These are phyloP conservation scores for Eucalyptus curtisii DNA, from an alignment of 345 rosid genomes.

Conservation along the genomic window DNA sequence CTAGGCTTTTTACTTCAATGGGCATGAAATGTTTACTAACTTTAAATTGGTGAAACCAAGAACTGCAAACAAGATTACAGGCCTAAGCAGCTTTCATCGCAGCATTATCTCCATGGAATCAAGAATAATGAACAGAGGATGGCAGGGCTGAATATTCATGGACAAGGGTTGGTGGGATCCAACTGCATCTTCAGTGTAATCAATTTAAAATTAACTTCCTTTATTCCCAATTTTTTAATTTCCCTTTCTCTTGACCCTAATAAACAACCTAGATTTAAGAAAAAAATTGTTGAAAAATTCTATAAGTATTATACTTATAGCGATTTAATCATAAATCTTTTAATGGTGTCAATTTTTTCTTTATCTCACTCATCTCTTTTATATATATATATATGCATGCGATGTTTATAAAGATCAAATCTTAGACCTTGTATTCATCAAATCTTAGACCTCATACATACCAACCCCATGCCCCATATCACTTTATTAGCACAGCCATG, in stretches of 20 bases:
- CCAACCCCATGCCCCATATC: background rate
- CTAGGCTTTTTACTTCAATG: background rate
- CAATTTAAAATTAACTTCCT: background rate
- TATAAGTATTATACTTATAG: accelerated
- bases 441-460: background rate
- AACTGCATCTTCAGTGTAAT: background rate
- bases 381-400: too few relatives aligned
- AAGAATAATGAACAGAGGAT: background rate
- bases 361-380: background rate
- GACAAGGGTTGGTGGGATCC: background rate
- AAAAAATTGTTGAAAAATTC: too few relatives aligned
- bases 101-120: background rate
- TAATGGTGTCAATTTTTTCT: accelerated
- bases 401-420: too few relatives aligned
- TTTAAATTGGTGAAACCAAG: background rate
- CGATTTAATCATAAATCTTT: too few relatives aligned
- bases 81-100: background rate
- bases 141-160: background rate
- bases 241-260: background rate
- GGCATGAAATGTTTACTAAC: background rate
- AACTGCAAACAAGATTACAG: background rate
- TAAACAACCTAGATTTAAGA: background rate
- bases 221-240: background rate
- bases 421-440: too few relatives aligned
- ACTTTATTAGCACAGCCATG: too few relatives aligned